These are phyloP conservation scores for Venturia pyrina DNA, from an alignment of 2,329 filamentous ascomycete species.

Conservation along the genomic window DNA sequence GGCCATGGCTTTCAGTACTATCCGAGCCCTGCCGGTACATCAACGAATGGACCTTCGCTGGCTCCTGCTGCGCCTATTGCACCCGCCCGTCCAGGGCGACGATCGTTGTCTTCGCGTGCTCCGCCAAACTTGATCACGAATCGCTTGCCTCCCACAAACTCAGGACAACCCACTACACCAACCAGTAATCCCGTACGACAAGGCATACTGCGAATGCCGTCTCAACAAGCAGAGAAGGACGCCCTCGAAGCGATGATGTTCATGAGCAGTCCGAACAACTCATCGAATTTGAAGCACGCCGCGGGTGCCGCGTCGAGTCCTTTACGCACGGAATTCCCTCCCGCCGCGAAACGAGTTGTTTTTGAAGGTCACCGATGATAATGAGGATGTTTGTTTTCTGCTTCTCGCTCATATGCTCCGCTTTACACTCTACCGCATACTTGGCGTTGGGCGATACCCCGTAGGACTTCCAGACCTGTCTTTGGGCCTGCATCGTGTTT, in stretches of 20 bases:
- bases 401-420: not conserved
- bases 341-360: slow-evolving; percentile 5
- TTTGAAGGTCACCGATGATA: slow-evolving; percentile 7
- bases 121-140: slow-evolving; percentile 26
- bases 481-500: slow-evolving; percentile 1
- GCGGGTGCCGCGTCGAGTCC: slow-evolving; percentile 5
- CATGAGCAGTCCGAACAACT: slow-evolving; percentile 71
- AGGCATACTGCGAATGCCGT: slow-evolving; percentile 55
- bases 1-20: not conserved
- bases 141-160: slow-evolving; percentile 21
- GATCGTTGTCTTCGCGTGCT: slow-evolving; percentile 24
- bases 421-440: slow-evolving; percentile 1
- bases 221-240: slow-evolving; percentile 65
- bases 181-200: slow-evolving; percentile 19
- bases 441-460: slow-evolving; percentile 10
- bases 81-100: slow-evolving; percentile 23
- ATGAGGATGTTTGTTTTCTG: not conserved
- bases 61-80: slow-evolving; percentile 26
- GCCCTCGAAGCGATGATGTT: slow-evolving; percentile 72
- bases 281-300: slow-evolving; percentile 40
- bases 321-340: slow-evolving; percentile 4
- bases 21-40: slow-evolving; percentile 19
- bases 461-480: not conserved
- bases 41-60: slow-evolving; percentile 19
- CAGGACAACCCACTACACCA: slow-evolving; percentile 16